Evolutionary conservation across 2,329 filamentous ascomycete species (phyloP).

Genomic region (Drechslerella stenobrocha): DNA sequence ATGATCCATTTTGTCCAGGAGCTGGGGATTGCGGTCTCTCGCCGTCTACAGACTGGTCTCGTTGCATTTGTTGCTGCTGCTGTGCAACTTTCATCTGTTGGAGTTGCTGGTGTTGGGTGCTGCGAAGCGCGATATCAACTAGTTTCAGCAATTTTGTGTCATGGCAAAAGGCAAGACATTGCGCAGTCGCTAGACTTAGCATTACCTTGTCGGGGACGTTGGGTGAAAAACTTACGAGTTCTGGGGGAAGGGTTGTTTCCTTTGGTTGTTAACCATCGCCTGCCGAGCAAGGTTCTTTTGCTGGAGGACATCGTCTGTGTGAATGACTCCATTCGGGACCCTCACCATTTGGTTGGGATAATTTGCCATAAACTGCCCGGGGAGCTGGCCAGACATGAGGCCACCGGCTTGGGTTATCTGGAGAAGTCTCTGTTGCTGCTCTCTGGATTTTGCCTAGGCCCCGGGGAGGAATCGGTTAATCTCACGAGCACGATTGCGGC

Average conservation of each 20-base stretch:
- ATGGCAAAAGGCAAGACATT: slow-evolving; percentile 49
- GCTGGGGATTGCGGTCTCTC: slow-evolving; percentile 60
- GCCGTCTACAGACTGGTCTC: slow-evolving; percentile 64
- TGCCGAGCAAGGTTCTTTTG: slow-evolving; percentile 52
- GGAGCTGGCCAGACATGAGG: slow-evolving; percentile 51
- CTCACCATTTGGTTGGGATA: slow-evolving; percentile 53
- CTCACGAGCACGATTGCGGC: slow-evolving; percentile 28
- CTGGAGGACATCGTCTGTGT: slow-evolving; percentile 50
- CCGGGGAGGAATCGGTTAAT: slow-evolving; percentile 49
- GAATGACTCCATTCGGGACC: slow-evolving; percentile 51
- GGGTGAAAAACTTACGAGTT: slow-evolving; percentile 38
- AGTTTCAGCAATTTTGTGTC: slow-evolving; percentile 48
- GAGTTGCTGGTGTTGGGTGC: slow-evolving; percentile 44
- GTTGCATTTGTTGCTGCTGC: slow-evolving; percentile 65
- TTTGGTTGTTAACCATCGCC: slow-evolving; percentile 53
- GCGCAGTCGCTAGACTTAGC: slow-evolving; percentile 45
- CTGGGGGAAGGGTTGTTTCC: slow-evolving; percentile 47
- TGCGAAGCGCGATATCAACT: slow-evolving; percentile 48
- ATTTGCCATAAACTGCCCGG: slow-evolving; percentile 49
- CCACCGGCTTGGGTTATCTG: slow-evolving; percentile 60
- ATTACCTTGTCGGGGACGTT: slow-evolving; percentile 23
- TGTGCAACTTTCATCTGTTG: slow-evolving; percentile 63
- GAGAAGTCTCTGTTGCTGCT: slow-evolving; percentile 74
- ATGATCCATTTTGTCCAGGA: slow-evolving; percentile 56
- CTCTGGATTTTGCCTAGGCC: slow-evolving; percentile 65